These are phyloP conservation scores for Camelina sativa DNA, from an alignment of 345 rosid species.

Conservation along the genomic window DNA sequence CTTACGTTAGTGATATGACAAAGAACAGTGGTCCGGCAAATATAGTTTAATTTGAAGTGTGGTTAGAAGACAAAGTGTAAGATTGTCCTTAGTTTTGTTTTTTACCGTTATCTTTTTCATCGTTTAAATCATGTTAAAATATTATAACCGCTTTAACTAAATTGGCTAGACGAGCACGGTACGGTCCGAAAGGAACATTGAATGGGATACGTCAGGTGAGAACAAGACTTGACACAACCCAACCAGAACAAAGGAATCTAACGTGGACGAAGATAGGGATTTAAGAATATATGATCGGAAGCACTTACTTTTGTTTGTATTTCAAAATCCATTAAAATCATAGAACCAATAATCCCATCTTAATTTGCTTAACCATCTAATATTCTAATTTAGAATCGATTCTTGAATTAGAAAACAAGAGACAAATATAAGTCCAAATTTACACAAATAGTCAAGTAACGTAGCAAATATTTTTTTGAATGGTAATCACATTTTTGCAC, in stretches of 20 bases:
- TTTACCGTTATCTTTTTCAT: neutral
- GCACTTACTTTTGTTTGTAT: neutral
- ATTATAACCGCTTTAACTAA: neutral
- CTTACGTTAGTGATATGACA: neutral
- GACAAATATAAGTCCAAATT: neutral
- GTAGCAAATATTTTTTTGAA: neutral
- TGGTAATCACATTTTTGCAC: conserved; percentile 29
- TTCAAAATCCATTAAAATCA: too few species aligned
- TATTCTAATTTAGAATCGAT: neutral
- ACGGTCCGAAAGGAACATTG: neutral
- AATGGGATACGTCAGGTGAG: neutral
- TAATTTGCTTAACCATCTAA: too few species aligned
- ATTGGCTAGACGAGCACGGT: neutral
- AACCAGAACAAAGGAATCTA: neutral
- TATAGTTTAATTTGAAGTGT: neutral
- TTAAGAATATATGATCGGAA: neutral
- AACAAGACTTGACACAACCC: neutral
- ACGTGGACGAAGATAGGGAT: too few species aligned
- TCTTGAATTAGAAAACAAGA: neutral
- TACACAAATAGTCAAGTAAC: conserved; percentile 11
- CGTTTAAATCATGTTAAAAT: neutral
- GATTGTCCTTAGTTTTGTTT: neutral
- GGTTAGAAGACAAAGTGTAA: neutral
- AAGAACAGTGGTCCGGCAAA: neutral
- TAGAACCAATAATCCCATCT: too few species aligned